These are phyloP conservation scores for Ascoidea asiatica DNA, from an alignment of 805 yeast genomes.

Conservation along the genomic window DNA sequence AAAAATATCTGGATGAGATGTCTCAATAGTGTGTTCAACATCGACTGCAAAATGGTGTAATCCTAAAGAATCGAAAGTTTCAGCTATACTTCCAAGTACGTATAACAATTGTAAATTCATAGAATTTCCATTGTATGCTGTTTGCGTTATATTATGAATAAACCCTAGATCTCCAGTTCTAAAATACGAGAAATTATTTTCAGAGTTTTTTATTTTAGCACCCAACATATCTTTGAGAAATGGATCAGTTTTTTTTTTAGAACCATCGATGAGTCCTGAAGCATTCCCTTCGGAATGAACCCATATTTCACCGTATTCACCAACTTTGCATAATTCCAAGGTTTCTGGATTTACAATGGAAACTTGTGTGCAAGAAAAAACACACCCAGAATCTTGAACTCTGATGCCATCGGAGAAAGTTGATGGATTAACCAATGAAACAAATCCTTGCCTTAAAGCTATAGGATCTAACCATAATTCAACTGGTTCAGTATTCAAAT, in stretches of 20 bases:
- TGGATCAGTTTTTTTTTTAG: conserved; percentile 26
- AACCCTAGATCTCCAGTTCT: conserved; percentile 95
- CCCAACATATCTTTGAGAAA: conserved; percentile 38
- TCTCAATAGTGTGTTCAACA: conserved; percentile 56
- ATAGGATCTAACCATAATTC: conserved; percentile 79
- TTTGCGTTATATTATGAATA: conserved; percentile 48
- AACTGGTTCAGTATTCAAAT: conserved; percentile 78
- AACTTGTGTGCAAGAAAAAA: conserved; percentile 85
- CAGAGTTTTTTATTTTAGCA: conserved; percentile 53
- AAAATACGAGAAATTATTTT: conserved; percentile 49
- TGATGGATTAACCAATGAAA: conserved; percentile 65
- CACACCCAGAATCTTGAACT: conserved; percentile 91
- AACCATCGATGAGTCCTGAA: conserved; percentile 39
- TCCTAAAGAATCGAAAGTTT: conserved; percentile 85
- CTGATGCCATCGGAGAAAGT: conserved; percentile 57
- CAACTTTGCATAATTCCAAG: conserved; percentile 57
- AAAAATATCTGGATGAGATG: conserved; percentile 28
- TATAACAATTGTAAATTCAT: conserved; percentile 63
- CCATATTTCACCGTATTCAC: conserved; percentile 97
- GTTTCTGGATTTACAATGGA: conserved; percentile 96
- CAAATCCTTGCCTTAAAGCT: conserved; percentile 80
- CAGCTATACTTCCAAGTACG: conserved; percentile 72
- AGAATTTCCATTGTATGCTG: conserved; percentile 15
- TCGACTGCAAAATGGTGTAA: conserved; percentile 83
- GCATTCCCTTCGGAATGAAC: conserved; percentile 81